Conservation (phyloP, 495 filamentous ascomycete species). For the Daldinia vernicosa region DNA sequence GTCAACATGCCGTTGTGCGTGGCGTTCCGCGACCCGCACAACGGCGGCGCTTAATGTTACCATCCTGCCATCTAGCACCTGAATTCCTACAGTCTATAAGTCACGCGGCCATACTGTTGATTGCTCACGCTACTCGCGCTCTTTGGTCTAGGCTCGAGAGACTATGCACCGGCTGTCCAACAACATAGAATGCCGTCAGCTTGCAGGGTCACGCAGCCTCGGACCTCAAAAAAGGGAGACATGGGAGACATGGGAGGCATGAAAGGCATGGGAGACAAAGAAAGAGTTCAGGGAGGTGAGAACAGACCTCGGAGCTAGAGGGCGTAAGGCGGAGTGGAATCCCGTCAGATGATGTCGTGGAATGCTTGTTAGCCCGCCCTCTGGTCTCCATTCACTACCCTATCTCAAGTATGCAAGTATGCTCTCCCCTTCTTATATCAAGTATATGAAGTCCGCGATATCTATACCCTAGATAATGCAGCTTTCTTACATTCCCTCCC, state of each 20-base stretch:
- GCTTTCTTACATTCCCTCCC: conserved; percentile 3
- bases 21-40: background rate
- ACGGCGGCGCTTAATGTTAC: conserved; percentile 1
- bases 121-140: background rate
- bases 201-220: conserved; percentile 35
- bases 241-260: background rate
- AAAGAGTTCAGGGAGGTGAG: conserved; percentile 14
- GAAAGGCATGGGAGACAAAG: background rate
- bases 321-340: conserved; percentile 19
- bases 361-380: conserved; percentile 25
- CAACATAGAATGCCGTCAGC: conserved; percentile 37
- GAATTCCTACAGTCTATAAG: background rate
- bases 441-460: conserved; percentile 30
- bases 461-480: conserved; percentile 9
- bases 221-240: background rate
- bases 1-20: background rate
- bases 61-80: background rate
- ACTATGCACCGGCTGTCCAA: background rate
- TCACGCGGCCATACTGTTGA: background rate
- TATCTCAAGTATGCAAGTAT: background rate
- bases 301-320: conserved; percentile 13
- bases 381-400: conserved; percentile 11
- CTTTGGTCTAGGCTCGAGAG: conserved; percentile 3
- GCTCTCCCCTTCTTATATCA: background rate
- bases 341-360: conserved; percentile 33